Percentiles rank a stretch among this genome's conserved stretches.
These are phyloP conservation scores for Blastobotrys apis DNA, from an alignment of 1,139 yeast species.

Conservation along the genomic window DNA sequence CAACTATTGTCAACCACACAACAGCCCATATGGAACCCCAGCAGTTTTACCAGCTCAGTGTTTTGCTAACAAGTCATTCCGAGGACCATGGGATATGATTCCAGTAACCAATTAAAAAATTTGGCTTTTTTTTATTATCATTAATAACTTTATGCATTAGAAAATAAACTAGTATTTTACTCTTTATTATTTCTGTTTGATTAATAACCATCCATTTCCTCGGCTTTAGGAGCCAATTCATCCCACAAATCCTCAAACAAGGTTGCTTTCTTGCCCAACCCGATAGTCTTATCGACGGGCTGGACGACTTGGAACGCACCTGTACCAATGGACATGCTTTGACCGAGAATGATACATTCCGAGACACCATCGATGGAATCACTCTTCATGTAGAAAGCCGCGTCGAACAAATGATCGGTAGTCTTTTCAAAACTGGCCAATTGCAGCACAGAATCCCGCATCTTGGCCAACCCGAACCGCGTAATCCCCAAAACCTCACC, in stretches of 20 bases:
- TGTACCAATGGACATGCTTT: conserved; percentile 96
- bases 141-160: too few relatives aligned
- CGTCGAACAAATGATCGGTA: conserved; percentile 96
- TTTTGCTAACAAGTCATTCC: background rate
- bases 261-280: conserved; percentile 21
- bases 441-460: conserved; percentile 97
- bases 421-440: conserved; percentile 97
- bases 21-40: background rate
- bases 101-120: background rate
- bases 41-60: background rate
- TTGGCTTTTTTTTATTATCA: background rate
- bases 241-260: conserved; percentile 29
- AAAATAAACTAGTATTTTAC: too few relatives aligned
- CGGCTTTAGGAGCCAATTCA: too few relatives aligned
- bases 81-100: conserved; percentile 11
- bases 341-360: conserved; percentile 96
- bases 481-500: conserved; percentile 98
- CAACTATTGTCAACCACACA: background rate
- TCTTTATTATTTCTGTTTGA: too few relatives aligned
- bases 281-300: conserved; percentile 28
- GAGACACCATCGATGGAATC: conserved; percentile 97
- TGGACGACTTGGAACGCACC: conserved; percentile 79
- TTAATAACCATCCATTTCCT: too few relatives aligned
- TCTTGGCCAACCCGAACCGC: conserved; percentile 93
- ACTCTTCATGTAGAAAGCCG: conserved; percentile 94